These are phyloP conservation scores for Phylloporus sp. DNA, from an alignment of 768 basidiomycete genomes.

Conservation along the genomic window DNA sequence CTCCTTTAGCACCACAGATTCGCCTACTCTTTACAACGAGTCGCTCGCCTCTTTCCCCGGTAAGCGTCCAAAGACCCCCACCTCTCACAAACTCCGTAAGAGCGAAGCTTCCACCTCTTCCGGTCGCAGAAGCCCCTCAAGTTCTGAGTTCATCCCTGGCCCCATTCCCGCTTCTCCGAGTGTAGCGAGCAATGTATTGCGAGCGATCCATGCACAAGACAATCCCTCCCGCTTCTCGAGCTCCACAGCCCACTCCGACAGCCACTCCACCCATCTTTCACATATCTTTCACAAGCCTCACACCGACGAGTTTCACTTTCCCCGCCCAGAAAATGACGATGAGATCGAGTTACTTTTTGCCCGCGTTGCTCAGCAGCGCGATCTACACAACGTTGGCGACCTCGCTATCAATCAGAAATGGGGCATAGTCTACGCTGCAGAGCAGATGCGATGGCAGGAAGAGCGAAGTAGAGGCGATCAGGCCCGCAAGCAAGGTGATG, in stretches of 20 bases:
- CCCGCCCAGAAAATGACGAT: slow-evolving; percentile 69
- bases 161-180: slow-evolving; percentile 31
- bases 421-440: slow-evolving; percentile 82
- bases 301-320: slow-evolving; percentile 64
- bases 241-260: slow-evolving; percentile 41
- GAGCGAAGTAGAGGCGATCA: slow-evolving; percentile 64
- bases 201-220: slow-evolving; percentile 57
- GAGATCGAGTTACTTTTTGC: slow-evolving; percentile 82
- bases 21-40: slow-evolving; percentile 57
- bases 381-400: slow-evolving; percentile 54
- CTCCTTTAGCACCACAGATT: slow-evolving; percentile 53
- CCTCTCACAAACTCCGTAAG: slow-evolving; percentile 35
- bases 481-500: slow-evolving; percentile 54
- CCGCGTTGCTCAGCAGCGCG: slow-evolving; percentile 67
- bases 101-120: slow-evolving; percentile 58
- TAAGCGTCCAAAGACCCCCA: slow-evolving; percentile 34
- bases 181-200: slow-evolving; percentile 35
- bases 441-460: slow-evolving; percentile 74
- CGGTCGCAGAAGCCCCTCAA: slow-evolving; percentile 45
- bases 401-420: slow-evolving; percentile 85
- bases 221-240: slow-evolving; percentile 59
- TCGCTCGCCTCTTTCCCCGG: slow-evolving; percentile 37
- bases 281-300: slow-evolving; percentile 53
- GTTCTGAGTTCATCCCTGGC: slow-evolving; percentile 51
- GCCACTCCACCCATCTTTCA: slow-evolving; percentile 40